phyloP scores from a whole-genome alignment of 2,329 filamentous ascomycete species.

The Beauveria australis region DNA sequence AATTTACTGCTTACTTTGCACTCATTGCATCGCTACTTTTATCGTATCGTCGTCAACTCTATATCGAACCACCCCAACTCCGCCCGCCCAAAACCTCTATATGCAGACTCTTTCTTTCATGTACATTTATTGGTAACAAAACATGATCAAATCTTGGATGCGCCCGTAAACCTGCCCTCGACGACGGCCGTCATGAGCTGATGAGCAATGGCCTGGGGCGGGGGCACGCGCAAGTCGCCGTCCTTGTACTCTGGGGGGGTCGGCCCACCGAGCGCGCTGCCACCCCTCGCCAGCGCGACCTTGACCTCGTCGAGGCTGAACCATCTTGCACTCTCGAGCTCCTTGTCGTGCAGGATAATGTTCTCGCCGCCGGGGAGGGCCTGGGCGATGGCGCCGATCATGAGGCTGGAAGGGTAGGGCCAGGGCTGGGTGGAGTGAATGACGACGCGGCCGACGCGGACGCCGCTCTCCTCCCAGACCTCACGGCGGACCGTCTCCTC shows the following conservation, averaged over 20 bases:
- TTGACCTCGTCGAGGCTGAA: conserved; percentile 73
- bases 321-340: conserved; percentile 87
- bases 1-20: neutral
- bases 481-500: conserved; percentile 78
- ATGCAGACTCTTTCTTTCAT: neutral
- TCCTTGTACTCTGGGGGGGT: conserved; percentile 62
- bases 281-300: conserved; percentile 59
- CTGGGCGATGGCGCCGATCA: conserved; percentile 85
- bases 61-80: neutral
- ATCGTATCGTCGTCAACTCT: neutral
- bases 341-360: conserved; percentile 81
- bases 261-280: conserved; percentile 57
- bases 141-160: conserved; percentile 40
- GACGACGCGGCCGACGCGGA: conserved; percentile 66
- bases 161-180: conserved; percentile 58
- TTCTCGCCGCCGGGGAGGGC: conserved; percentile 68
- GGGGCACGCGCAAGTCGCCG: conserved; percentile 72
- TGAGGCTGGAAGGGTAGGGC: conserved; percentile 77
- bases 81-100: neutral
- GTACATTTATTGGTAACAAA: neutral
- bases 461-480: conserved; percentile 80
- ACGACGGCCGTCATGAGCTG: conserved; percentile 75
- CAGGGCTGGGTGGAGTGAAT: conserved; percentile 81
- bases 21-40: neutral
- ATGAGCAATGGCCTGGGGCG: conserved; percentile 84